Evolutionary conservation across 495 filamentous ascomycete genomes (phyloP), one percentile per base, ranked within the genome.

Genomic region (Daldinia vernicosa): DNA sequence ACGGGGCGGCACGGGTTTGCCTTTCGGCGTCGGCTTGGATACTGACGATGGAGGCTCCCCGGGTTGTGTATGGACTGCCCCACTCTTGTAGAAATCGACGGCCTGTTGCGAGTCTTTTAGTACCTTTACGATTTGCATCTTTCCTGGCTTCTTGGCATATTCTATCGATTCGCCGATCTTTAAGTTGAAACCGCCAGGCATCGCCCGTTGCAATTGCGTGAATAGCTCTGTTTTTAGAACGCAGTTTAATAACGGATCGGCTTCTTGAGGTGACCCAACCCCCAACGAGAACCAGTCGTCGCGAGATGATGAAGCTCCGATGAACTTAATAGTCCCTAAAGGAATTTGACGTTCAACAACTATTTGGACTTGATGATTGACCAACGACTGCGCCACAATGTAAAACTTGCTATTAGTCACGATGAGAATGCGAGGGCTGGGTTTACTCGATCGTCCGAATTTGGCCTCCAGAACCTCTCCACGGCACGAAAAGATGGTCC

Each of bases 271-370:
- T 14, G 92, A 94, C 35, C 94, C 94, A 45, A 96, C 86, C 4
- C 95, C 91, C 54, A 99, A 78, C 0, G 94, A 92, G 76, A 98
- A 97, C 96, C 96, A 99, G 80, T 98, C 96, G 71, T 99, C 96
- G 69, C 91, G 92, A 58, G 91, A 80, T 33, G 85, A 92, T 3
- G 94, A 95, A 9, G 88, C 82, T 72, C 92, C 87, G 69, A 98
- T 84, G 71, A 89, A 92, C 77, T 94, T 96, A 80, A 99, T 93
- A 22, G 93, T 88, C 19, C 93, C 93, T 26, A 98, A 71, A 0
- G 93, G 88, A 51, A 98, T 88, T 7, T 90, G 90, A 40, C 91
- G 87, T 78, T 99, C 96, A 0, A 93, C 84, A 0, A 89, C 83
- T 68, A 97, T 96, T 65, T 89, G 84, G 8, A 93, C 80, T 75